A percentile compares a stretch with the other conserved stretches of the same genome.
Conservation (phyloP, 805 yeast genomes). For the Saccharomycopsis guyanensis region DNA sequence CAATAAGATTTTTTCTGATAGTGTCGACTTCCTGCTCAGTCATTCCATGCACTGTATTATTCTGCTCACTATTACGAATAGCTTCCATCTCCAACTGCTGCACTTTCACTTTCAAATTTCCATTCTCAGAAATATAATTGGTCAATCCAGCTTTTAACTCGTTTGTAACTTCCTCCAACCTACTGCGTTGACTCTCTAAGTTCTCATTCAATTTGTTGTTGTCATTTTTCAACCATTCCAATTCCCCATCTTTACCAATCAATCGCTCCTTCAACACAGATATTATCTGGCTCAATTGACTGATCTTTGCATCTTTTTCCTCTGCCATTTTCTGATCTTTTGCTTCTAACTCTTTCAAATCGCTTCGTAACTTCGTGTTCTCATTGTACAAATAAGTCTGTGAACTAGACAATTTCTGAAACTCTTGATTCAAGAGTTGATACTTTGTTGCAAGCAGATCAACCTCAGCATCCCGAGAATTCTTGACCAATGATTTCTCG, state of each 20-base stretch:
- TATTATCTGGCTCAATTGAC: conserved; percentile 4
- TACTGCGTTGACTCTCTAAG: not conserved
- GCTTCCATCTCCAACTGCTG: conserved; percentile 1
- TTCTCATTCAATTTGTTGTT: not conserved
- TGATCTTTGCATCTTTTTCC: not conserved
- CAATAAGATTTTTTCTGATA: not conserved
- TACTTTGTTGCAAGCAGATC: conserved; percentile 1
- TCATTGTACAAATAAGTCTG: conserved; percentile 1
- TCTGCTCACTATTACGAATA: not conserved
- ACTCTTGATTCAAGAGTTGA: not conserved
- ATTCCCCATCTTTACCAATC: conserved; percentile 1
- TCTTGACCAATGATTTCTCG: conserved; percentile 4
- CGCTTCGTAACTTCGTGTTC: not conserved
- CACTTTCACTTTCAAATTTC: not conserved
- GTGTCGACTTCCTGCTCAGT: not conserved
- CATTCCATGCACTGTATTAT: not conserved
- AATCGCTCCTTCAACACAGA: conserved; percentile 2
- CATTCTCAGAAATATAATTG: conserved; percentile 1
- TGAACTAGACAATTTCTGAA: conserved; percentile 3
- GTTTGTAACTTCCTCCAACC: not conserved
- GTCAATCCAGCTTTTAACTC: not conserved
- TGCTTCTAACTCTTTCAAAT: not conserved
- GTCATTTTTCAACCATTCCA: not conserved
- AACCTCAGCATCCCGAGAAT: conserved; percentile 1
- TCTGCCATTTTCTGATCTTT: not conserved